A percentile compares a stretch with the other conserved stretches of the same genome.
phyloP scores from a whole-genome alignment of 2,329 filamentous ascomycete species.

The Clonostachys byssicola region DNA sequence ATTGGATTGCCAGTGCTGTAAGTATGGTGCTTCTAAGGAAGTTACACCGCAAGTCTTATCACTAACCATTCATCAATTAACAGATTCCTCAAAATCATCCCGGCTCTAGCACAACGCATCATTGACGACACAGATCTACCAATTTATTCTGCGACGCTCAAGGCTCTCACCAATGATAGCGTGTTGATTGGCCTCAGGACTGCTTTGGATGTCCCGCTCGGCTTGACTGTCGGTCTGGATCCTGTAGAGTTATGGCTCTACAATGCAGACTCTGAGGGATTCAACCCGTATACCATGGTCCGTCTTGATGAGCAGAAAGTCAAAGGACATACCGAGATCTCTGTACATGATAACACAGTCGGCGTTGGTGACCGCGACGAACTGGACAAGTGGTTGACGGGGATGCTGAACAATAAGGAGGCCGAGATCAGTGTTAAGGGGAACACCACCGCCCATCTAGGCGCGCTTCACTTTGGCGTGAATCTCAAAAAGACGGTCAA shows the following conservation, averaged over 20 bases:
- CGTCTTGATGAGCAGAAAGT: conserved; percentile 15
- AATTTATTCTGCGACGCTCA: conserved; percentile 20
- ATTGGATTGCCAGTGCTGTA: conserved; percentile 34
- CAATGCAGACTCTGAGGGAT: conserved; percentile 20
- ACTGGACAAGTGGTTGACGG: conserved; percentile 23
- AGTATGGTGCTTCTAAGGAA: conserved; percentile 6
- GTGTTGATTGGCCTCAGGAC: conserved; percentile 22
- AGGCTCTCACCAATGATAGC: conserved; percentile 16
- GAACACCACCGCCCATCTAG: conserved; percentile 23
- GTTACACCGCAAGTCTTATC: too few relatives aligned
- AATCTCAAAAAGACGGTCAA: conserved; percentile 29
- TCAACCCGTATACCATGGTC: conserved; percentile 12
- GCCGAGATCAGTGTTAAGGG: conserved; percentile 25
- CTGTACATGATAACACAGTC: conserved; percentile 19
- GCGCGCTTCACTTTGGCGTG: conserved; percentile 22
- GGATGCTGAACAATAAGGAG: conserved; percentile 22
- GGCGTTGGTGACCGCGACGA: conserved; percentile 24
- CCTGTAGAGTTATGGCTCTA: conserved; percentile 26
- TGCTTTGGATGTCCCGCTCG: conserved; percentile 14
- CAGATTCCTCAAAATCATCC: conserved; percentile 34
- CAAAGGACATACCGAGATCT: conserved; percentile 20
- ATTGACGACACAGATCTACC: conserved; percentile 26
- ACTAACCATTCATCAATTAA: neutral
- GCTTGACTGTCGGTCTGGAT: conserved; percentile 17
- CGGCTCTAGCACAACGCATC: conserved; percentile 29